Conservation (phyloP, 2,329 filamentous ascomycete genomes). For the Trichoderma simmonsii region DNA sequence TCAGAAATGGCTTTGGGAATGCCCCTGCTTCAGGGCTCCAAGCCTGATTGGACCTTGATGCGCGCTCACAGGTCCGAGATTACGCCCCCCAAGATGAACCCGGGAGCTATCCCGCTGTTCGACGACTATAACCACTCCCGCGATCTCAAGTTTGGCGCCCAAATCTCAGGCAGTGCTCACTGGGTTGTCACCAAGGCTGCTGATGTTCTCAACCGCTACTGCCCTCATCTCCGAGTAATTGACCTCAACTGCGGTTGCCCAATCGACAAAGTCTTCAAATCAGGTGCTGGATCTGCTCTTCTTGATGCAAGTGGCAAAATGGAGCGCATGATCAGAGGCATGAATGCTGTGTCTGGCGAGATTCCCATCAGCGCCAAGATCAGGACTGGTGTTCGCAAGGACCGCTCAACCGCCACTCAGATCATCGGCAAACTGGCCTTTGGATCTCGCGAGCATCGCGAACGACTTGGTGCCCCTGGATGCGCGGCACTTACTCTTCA, state of each 20-base stretch:
- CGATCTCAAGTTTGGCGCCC: constrained; percentile 85
- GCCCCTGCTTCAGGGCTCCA: constrained; percentile 83
- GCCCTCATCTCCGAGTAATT: constrained; percentile 82
- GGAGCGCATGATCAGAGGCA: constrained; percentile 91
- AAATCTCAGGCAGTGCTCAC: constrained; percentile 89
- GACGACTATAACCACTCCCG: constrained; percentile 76
- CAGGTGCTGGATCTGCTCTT: constrained; percentile 84
- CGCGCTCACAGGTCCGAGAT: constrained; percentile 87
- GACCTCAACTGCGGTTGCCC: constrained; percentile 97
- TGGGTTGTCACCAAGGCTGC: constrained; percentile 88
- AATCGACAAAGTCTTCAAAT: constrained; percentile 87
- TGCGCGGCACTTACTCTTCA: constrained; percentile 95
- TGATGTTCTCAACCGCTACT: constrained; percentile 71
- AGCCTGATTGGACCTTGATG: constrained; percentile 91
- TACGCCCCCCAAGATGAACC: constrained; percentile 64
- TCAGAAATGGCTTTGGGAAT: constrained; percentile 97
- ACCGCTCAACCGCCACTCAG: constrained; percentile 73
- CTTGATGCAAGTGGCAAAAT: constrained; percentile 86
- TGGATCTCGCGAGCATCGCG: constrained; percentile 69
- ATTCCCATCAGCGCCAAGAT: constrained; percentile 95
- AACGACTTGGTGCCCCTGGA: constrained; percentile 70
- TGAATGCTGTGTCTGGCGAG: constrained; percentile 89
- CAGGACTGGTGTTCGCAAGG: constrained; percentile 82
- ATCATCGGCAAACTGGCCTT: constrained; percentile 80
- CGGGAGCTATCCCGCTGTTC: constrained; percentile 53